Conservation (phyloP, 768 basidiomycete genomes). For the Amanita pallidorosea region DNA sequence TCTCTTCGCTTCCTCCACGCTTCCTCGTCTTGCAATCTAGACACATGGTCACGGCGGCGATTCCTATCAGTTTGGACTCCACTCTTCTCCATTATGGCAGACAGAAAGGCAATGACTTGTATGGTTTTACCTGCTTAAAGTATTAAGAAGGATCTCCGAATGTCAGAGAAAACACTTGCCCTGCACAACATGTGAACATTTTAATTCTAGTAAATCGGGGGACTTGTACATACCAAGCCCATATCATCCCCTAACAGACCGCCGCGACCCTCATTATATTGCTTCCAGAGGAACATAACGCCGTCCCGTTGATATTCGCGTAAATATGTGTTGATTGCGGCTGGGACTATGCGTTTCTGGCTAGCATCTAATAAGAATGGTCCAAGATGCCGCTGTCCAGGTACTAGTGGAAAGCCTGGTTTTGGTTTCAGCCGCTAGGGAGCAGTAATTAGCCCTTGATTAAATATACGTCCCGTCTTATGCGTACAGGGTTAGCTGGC, state of each 20-base stretch:
- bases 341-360: constrained; percentile 43
- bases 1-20: constrained; percentile 41
- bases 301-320: constrained; percentile 89
- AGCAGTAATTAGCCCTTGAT: background rate
- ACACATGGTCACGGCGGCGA: constrained; percentile 59
- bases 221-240: constrained; percentile 48
- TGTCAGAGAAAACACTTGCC: constrained; percentile 9
- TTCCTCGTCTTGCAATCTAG: constrained; percentile 45
- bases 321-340: constrained; percentile 74
- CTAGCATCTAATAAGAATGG: constrained; percentile 42
- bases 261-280: constrained; percentile 58
- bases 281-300: constrained; percentile 66
- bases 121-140: constrained; percentile 73
- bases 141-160: background rate
- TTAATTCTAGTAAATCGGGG: background rate
- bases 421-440: constrained; percentile 31
- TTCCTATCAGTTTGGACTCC: constrained; percentile 55
- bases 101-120: constrained; percentile 81
- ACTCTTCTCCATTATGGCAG: constrained; percentile 83
- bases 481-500: constrained; percentile 14
- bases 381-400: constrained; percentile 29
- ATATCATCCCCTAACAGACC: constrained; percentile 94
- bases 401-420: constrained; percentile 42
- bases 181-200: constrained; percentile 7
- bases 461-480: background rate